phyloP scores from a whole-genome alignment of 2,329 filamentous ascomycete genomes.

The Calonectria ilicicola region DNA sequence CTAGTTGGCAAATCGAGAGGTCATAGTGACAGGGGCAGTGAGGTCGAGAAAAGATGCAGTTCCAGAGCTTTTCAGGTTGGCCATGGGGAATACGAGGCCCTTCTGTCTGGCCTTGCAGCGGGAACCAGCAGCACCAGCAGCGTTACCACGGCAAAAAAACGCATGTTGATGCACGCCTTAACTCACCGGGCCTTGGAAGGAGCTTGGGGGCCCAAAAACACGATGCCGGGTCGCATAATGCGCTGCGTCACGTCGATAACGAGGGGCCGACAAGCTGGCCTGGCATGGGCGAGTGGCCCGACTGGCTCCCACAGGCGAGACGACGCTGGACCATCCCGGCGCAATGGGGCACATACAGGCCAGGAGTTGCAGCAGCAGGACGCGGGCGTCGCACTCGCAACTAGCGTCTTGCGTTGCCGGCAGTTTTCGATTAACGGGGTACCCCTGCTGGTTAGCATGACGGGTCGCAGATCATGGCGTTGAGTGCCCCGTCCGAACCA shows the following conservation, averaged over 20 bases:
- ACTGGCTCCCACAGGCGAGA: constrained; percentile 28
- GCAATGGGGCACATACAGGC: constrained; percentile 32
- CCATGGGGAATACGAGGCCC: constrained; percentile 26
- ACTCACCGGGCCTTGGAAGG: constrained; percentile 29
- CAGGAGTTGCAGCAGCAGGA: constrained; percentile 34
- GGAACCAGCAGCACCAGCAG: constrained; percentile 34
- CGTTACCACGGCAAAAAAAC: constrained; percentile 33
- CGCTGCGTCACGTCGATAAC: constrained; percentile 22
- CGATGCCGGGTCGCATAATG: constrained; percentile 36
- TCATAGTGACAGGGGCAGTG: constrained; percentile 13
- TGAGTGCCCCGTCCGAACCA: constrained; percentile 46
- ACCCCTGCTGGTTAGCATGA: constrained; percentile 42
- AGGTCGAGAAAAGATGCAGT: neutral
- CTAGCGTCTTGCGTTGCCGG: constrained; percentile 32
- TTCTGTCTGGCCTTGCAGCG: constrained; percentile 33
- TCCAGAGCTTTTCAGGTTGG: constrained; percentile 8
- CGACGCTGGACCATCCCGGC: constrained; percentile 29
- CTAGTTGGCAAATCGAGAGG: constrained; percentile 22
- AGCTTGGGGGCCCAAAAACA: constrained; percentile 36
- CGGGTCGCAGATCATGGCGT: constrained; percentile 47
- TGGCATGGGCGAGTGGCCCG: constrained; percentile 26
- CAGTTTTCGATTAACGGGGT: constrained; percentile 41
- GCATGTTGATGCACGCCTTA: constrained; percentile 26
- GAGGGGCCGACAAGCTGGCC: constrained; percentile 26
- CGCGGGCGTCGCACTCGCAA: constrained; percentile 27